phyloP scores from a whole-genome alignment of 2,329 filamentous ascomycete genomes.

The Xylaria sp. region DNA sequence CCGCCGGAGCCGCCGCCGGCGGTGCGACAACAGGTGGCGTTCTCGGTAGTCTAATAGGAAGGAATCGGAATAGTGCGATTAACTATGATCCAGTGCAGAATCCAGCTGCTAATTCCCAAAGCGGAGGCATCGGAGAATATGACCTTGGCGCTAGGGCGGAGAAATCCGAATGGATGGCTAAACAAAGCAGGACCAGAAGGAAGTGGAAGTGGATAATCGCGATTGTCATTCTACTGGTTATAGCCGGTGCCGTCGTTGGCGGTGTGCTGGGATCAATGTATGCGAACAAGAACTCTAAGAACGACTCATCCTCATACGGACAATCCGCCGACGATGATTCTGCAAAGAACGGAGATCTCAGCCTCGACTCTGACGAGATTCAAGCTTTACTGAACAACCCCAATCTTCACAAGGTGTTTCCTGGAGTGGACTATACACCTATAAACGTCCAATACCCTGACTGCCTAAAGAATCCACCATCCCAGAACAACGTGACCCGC shows the following conservation, averaged over 20 bases:
- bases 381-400: conserved; percentile 82
- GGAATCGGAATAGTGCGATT: conserved; percentile 53
- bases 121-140: conserved; percentile 50
- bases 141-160: conserved; percentile 59
- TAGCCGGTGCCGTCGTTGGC: conserved; percentile 79
- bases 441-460: conserved; percentile 90
- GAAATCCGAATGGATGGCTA: conserved; percentile 73
- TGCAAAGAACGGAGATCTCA: conserved; percentile 74
- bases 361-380: conserved; percentile 81
- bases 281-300: conserved; percentile 57
- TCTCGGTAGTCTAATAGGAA: conserved; percentile 56
- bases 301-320: conserved; percentile 48
- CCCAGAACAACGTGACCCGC: conserved; percentile 93
- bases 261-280: conserved; percentile 66
- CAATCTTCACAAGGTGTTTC: conserved; percentile 90
- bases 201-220: conserved; percentile 78
- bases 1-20: conserved; percentile 60
- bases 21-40: conserved; percentile 59
- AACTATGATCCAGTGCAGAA: conserved; percentile 68
- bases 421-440: conserved; percentile 94
- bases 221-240: conserved; percentile 69
- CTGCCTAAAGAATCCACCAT: conserved; percentile 80
- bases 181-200: conserved; percentile 69
- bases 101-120: conserved; percentile 46
- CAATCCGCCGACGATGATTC: conserved; percentile 70